Conservation (phyloP, 306 rosid genomes). For the Astragalus glycyphyllos region DNA sequence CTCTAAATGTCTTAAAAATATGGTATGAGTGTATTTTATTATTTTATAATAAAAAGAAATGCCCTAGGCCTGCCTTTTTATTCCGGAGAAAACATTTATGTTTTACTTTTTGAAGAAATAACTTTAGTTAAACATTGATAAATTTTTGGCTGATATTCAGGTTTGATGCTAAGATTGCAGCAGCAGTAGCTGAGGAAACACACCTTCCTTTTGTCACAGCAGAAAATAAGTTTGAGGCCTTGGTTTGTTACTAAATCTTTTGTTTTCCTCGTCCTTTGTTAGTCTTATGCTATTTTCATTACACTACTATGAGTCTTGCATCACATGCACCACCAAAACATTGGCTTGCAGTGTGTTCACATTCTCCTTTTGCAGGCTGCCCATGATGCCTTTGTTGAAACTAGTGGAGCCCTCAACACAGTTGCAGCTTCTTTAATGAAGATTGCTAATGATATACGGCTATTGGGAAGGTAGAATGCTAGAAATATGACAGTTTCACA, state of each 20-base stretch:
- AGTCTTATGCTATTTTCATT: constrained; percentile 19
- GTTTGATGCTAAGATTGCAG: constrained; percentile 94
- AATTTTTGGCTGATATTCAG: constrained; percentile 52
- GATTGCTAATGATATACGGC: constrained; percentile 91
- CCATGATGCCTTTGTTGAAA: constrained; percentile 95
- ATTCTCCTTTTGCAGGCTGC: constrained; percentile 77
- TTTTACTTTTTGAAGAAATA: constrained; percentile 5
- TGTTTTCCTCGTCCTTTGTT: constrained; percentile 17
- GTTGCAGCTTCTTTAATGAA: constrained; percentile 91
- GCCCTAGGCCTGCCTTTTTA: background rate
- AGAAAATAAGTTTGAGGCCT: constrained; percentile 98
- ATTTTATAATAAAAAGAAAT: constrained; percentile 18
- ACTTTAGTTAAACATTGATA: constrained; percentile 27
- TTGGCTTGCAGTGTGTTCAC: constrained; percentile 31
- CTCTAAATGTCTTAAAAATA: constrained; percentile 5
- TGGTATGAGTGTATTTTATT: constrained; percentile 15
- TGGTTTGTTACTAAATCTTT: constrained; percentile 68
- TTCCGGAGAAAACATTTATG: constrained; percentile 17
- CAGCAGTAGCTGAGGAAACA: constrained; percentile 94
- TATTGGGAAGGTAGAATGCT: constrained; percentile 83
- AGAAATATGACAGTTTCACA: background rate
- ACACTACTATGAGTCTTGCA: constrained; percentile 34
- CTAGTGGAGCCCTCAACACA: constrained; percentile 93
- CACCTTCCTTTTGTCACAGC: constrained; percentile 88
- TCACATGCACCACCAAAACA: constrained; percentile 21